Conservation (phyloP, 768 basidiomycete genomes). For the Mycena polygramma region DNA sequence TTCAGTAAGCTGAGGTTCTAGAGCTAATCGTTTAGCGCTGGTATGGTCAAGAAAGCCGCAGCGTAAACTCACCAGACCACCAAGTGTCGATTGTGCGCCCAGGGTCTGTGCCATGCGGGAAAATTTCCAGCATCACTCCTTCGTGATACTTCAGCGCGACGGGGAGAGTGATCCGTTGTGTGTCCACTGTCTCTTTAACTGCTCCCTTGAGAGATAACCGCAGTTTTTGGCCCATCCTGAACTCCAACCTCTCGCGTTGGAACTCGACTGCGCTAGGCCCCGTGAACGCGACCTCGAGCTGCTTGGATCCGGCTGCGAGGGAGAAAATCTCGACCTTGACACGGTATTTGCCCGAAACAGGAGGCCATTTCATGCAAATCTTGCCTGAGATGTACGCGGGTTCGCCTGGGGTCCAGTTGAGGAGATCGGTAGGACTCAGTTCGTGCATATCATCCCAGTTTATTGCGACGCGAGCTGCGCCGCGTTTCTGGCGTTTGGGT, state of each 20-base stretch:
- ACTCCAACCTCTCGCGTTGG: slow-evolving; percentile 45
- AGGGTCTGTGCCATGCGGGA: slow-evolving; percentile 42
- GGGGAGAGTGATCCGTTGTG: slow-evolving; percentile 46
- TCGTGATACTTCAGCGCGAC: slow-evolving; percentile 56
- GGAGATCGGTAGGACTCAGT: slow-evolving; percentile 50
- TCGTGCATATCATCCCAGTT: slow-evolving; percentile 44
- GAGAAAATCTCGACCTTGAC: slow-evolving; percentile 46
- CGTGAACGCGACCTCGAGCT: slow-evolving; percentile 56
- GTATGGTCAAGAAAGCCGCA: not conserved
- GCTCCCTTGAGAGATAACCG: slow-evolving; percentile 62
- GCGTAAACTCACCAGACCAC: slow-evolving; percentile 51
- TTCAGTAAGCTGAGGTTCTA: slow-evolving; percentile 6
- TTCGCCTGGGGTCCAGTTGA: slow-evolving; percentile 44
- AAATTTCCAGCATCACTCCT: slow-evolving; percentile 58
- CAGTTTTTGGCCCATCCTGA: slow-evolving; percentile 58
- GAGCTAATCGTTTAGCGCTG: not conserved
- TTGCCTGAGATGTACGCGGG: slow-evolving; percentile 57
- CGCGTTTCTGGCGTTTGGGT: slow-evolving; percentile 37
- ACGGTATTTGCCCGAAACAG: slow-evolving; percentile 45
- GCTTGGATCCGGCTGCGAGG: slow-evolving; percentile 36
- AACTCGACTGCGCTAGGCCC: slow-evolving; percentile 49
- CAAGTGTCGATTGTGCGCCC: slow-evolving; percentile 56
- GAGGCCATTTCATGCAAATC: slow-evolving; percentile 61
- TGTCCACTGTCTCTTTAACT: slow-evolving; percentile 49
- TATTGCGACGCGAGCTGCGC: not conserved